Evolutionary conservation across 345 rosid species (phyloP).

Genomic region (Arabis hirsuta): DNA sequence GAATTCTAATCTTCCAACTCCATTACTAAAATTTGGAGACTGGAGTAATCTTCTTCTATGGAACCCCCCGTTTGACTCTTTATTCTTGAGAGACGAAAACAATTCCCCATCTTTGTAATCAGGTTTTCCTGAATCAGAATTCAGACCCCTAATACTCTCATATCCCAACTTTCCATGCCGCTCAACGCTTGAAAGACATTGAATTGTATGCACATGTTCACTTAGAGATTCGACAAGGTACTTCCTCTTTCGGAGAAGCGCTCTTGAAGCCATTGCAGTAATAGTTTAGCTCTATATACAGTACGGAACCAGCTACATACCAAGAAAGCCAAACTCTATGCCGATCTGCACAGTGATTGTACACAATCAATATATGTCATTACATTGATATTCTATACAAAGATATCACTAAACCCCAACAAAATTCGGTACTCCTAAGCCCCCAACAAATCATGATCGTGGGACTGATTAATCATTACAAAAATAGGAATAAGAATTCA

Average conservation of each 20-base stretch:
- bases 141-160: constrained; percentile 35
- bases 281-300: constrained; percentile 30
- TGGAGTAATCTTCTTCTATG: constrained; percentile 37
- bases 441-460: neutral
- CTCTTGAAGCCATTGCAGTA: constrained; percentile 69
- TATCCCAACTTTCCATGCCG: constrained; percentile 40
- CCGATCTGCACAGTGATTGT: constrained; percentile 36
- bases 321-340: constrained; percentile 31
- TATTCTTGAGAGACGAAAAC: constrained; percentile 43
- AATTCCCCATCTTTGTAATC: constrained; percentile 44
- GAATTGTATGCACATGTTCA: constrained; percentile 47
- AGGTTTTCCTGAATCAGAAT: constrained; percentile 29
- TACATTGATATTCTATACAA: neutral
- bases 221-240: constrained; percentile 44
- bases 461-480: neutral
- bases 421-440: neutral
- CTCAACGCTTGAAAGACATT: constrained; percentile 48
- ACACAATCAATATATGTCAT: constrained; percentile 2
- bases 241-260: constrained; percentile 61
- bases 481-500: neutral
- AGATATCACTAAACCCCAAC: neutral
- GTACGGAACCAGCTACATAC: constrained; percentile 28
- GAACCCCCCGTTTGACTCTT: neutral
- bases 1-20: constrained; percentile 46
- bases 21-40: constrained; percentile 45